Evolutionary conservation across 805 yeast species (phyloP).

Genomic region (Huiozyma sinensis): DNA sequence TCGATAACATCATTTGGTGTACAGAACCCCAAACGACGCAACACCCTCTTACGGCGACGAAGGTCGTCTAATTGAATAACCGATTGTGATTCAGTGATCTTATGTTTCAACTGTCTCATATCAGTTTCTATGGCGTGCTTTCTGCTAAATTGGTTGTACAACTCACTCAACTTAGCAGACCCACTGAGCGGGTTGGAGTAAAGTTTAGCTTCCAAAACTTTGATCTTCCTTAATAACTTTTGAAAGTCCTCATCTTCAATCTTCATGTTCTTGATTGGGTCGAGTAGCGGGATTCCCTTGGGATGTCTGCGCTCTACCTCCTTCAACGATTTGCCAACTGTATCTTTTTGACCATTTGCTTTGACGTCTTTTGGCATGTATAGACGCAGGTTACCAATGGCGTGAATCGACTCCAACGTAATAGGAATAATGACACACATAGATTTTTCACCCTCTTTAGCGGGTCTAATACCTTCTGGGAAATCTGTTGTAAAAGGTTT

Average conservation of each 20-base stretch:
- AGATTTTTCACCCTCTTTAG: constrained; percentile 57
- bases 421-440: constrained; percentile 76
- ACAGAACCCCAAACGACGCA: constrained; percentile 84
- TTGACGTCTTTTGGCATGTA: constrained; percentile 67
- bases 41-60: constrained; percentile 83
- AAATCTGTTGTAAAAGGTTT: constrained; percentile 69
- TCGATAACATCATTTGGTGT: constrained; percentile 84
- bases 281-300: constrained; percentile 83
- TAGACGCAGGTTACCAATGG: constrained; percentile 71
- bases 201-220: constrained; percentile 68
- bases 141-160: constrained; percentile 53
- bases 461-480: constrained; percentile 84
- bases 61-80: constrained; percentile 90
- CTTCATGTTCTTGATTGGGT: constrained; percentile 88
- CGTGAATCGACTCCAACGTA: constrained; percentile 63
- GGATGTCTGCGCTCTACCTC: constrained; percentile 80
- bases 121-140: constrained; percentile 54
- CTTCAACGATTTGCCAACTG: constrained; percentile 56
- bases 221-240: constrained; percentile 62
- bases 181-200: constrained; percentile 57
- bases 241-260: constrained; percentile 74
- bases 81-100: constrained; percentile 75
- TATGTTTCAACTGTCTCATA: constrained; percentile 48
- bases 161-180: constrained; percentile 47
- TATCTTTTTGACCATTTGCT: constrained; percentile 48